These are phyloP conservation scores for Oryza punctata DNA, from an alignment of 176 grass and related monocot genomes.

Conservation along the genomic window DNA sequence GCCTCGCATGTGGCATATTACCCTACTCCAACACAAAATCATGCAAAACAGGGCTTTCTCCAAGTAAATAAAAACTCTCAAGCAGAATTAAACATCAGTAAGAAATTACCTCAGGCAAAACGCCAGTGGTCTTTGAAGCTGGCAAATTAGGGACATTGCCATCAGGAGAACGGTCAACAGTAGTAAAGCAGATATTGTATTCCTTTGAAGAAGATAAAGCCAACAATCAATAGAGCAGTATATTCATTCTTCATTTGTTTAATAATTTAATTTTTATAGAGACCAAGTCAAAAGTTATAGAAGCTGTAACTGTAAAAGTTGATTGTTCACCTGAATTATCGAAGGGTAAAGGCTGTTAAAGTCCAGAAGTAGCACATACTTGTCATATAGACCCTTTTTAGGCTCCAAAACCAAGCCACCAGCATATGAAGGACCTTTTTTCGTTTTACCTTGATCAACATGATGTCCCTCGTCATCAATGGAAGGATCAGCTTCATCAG, in stretches of 20 bases:
- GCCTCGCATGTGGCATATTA: not conserved
- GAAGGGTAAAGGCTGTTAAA: constrained; percentile 99
- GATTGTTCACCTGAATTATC: constrained; percentile 81
- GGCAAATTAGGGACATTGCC: constrained; percentile 70
- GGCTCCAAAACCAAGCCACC: constrained; percentile 98
- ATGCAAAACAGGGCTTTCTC: not conserved
- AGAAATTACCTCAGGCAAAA: constrained; percentile 91
- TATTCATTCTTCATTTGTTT: not conserved
- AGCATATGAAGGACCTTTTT: constrained; percentile 90
- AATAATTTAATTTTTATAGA: constrained; percentile 22
- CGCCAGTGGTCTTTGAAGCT: constrained; percentile 81
- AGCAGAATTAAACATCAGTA: constrained; percentile 20
- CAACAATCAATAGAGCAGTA: constrained; percentile 20
- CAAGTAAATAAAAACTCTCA: constrained; percentile 9
- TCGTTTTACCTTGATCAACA: constrained; percentile 69
- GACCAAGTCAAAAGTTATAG: constrained; percentile 25
- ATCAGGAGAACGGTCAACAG: constrained; percentile 81
- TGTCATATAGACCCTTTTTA: constrained; percentile 98
- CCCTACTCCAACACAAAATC: not conserved
- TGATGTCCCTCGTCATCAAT: constrained; percentile 59
- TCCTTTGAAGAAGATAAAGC: constrained; percentile 56
- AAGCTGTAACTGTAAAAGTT: constrained; percentile 3
- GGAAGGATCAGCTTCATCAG: constrained; percentile 52
- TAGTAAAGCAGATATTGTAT: constrained; percentile 99
- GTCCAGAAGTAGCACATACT: constrained; percentile 91